Base-by-base conservation (phyloP, 169 alveolate genomes). In the Plasmodium vivax region DNA sequence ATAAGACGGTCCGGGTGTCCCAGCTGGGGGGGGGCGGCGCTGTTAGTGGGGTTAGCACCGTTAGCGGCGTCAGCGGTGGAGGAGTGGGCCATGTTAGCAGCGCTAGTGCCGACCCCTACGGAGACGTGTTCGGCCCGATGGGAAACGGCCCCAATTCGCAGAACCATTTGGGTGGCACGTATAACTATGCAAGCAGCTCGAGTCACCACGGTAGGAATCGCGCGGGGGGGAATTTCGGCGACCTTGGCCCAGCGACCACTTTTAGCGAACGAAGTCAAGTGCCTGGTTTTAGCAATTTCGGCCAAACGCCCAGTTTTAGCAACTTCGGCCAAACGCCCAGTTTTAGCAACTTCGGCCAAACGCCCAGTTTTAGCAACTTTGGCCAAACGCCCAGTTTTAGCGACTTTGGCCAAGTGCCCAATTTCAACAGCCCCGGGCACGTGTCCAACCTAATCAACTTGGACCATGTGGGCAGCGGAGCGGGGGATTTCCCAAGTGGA, bases 21-120 rank as follows among this genome's bases (percentile, higher is more conserved):
- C 71, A 72, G 12, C 54, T 27, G 23, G 62, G 32, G 71, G 95
- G 43, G 47, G 84, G 30, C 36, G 34, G 27, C 27, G 27, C 27
- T 23, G 27, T 23, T 23, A 23, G 27, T 23, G 27, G 27, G 27
- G 27, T 23, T 23, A 23, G 27, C 27, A 23, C 23, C 12, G 79
- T 79, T 43, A 83, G 43, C 27, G 38, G 30, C 9, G 68, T 0
- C 6, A 47, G 58, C 58, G 94, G 80, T 41, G 68, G 4, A 12
- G 30, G 36, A 9, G 85, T 2, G 43, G 36, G 51, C 32, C 38
- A 3, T 73, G 34, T 38, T 36, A 51, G 19, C 38, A 68, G 58
- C 62, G 0, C 27, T 5, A 92, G 95, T 27, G 94, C 94, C 62
- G 83, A 96, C 45, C 36, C 83, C 32, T 95, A 93, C 38, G 82